Evolutionary conservation across 169 alveolate genomes (phyloP), one percentile per base, ranked within the genome.

Genomic region (Babesia bigemina): DNA sequence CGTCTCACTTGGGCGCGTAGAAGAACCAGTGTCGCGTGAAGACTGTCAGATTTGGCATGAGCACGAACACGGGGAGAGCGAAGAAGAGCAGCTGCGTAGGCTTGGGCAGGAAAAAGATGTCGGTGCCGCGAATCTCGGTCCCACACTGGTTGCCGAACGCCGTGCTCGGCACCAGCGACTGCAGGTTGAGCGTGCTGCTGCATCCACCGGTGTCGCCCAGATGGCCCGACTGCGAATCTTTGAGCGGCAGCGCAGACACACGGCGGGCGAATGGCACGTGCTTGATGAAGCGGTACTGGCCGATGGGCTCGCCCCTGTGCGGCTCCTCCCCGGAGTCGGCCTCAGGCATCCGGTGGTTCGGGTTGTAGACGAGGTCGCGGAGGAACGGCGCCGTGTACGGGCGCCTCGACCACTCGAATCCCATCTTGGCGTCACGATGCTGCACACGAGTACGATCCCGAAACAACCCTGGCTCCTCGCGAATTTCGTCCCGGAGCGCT

Each of bases 31-130:
- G 78, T 33, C 90, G 9, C 9, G 93, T 63, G 70, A 88, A 88
- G 45, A 88, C 84, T 4, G 93, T 88, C 58, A 88, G 76, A 50
- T 88, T 88, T 13, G 93, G 93, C 89, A 88, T 66, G 50, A 88
- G 79, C 55, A 88, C 92, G 52, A 88, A 74, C 26, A 87, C 86
- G 8, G 93, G 93, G 12, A 88, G 74, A 0, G 92, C 93, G 67
- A 82, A 70, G 22, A 57, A 67, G 21, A 88, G 85, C n/a, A 88
- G 42, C 60, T 88, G 90, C n/a, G 91, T 52, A 7, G 93, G 93
- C 65, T 88, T 88, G 16, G 93, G 93, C 2, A 87, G 58, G 70
- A 88, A 88, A 69, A 86, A 85, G 14, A 88, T 79, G 61, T 88
- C 93, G 8, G 87, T 39, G 26, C 86, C 83, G 16, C 73, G 56